Evolutionary conservation across 2,329 filamentous ascomycete genomes (phyloP).

Genomic region (Tolypocladium inflatum): DNA sequence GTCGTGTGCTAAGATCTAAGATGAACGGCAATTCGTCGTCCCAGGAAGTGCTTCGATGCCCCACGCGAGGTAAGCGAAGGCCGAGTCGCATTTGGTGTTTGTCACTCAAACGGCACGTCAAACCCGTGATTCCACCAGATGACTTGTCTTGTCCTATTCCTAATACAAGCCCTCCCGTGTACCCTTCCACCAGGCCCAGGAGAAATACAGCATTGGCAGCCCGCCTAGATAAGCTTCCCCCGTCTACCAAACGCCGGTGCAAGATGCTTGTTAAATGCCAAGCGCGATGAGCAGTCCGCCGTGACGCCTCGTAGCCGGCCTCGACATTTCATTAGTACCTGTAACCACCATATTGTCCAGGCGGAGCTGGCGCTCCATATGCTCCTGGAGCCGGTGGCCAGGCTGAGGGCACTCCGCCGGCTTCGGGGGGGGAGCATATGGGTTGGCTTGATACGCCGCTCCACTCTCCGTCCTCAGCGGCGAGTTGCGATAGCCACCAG

Average conservation of each 20-base stretch:
- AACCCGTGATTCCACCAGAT: neutral
- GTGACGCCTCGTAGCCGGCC: neutral
- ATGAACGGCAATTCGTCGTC: neutral
- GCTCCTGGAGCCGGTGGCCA: constrained; percentile 20
- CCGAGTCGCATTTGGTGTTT: neutral
- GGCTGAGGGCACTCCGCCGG: constrained; percentile 10
- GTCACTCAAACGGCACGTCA: neutral
- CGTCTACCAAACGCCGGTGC: constrained; percentile 2
- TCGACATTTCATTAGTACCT: constrained; percentile 16
- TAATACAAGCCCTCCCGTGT: neutral
- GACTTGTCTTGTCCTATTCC: neutral
- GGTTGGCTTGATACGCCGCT: constrained; percentile 14
- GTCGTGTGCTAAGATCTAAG: neutral
- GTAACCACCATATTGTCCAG: constrained; percentile 26
- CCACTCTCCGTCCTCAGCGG: constrained; percentile 38
- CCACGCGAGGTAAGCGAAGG: neutral
- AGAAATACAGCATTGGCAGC: neutral
- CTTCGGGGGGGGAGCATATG: constrained; percentile 20
- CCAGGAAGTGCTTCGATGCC: too few relatives aligned
- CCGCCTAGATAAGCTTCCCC: neutral
- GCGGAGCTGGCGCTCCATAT: constrained; percentile 19
- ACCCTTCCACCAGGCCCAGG: neutral
- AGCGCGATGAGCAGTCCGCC: neutral
- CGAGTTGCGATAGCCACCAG: constrained; percentile 40
- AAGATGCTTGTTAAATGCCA: neutral